Evolutionary conservation across 495 filamentous ascomycete genomes (phyloP).

Genomic region (Cairneyella variabilis): DNA sequence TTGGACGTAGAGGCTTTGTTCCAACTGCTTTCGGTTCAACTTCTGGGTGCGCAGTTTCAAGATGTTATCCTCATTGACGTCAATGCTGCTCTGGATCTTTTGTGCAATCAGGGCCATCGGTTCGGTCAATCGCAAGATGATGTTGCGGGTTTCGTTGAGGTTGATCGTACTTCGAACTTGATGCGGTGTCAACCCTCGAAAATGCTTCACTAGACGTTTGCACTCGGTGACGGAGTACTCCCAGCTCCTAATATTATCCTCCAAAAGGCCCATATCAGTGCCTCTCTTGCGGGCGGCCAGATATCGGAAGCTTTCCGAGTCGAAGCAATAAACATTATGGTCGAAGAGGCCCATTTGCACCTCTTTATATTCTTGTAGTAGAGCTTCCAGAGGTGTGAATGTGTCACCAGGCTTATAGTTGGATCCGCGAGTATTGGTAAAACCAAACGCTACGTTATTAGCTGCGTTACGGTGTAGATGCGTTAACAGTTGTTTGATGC

Average conservation of each 20-base stretch:
- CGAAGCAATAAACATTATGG: slow-evolving; percentile 35
- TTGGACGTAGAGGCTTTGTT: too few relatives aligned
- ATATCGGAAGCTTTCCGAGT: slow-evolving; percentile 41
- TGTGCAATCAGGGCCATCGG: neutral
- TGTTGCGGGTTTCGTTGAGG: neutral
- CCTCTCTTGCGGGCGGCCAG: slow-evolving; percentile 30
- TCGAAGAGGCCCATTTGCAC: slow-evolving; percentile 20
- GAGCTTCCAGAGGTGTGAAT: slow-evolving; percentile 24
- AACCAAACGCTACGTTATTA: slow-evolving; percentile 38
- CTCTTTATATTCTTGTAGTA: slow-evolving; percentile 24
- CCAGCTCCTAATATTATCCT: neutral
- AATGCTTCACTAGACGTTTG: neutral
- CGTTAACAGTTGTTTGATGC: slow-evolving; percentile 37
- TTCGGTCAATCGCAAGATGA: neutral
- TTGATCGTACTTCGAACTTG: neutral
- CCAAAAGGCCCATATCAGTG: neutral
- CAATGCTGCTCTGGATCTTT: neutral
- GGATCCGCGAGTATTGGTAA: slow-evolving; percentile 35
- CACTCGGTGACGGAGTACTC: neutral
- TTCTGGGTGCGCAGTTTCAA: neutral
- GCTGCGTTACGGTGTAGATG: slow-evolving; percentile 32
- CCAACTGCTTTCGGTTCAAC: too few relatives aligned
- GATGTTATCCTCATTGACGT: neutral
- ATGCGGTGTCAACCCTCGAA: neutral
- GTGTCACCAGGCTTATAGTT: slow-evolving; percentile 38